Evolutionary conservation across 2,329 filamentous ascomycete species (phyloP), one percentile per base, ranked within the genome.

Genomic region (Beauveria asiatica): DNA sequence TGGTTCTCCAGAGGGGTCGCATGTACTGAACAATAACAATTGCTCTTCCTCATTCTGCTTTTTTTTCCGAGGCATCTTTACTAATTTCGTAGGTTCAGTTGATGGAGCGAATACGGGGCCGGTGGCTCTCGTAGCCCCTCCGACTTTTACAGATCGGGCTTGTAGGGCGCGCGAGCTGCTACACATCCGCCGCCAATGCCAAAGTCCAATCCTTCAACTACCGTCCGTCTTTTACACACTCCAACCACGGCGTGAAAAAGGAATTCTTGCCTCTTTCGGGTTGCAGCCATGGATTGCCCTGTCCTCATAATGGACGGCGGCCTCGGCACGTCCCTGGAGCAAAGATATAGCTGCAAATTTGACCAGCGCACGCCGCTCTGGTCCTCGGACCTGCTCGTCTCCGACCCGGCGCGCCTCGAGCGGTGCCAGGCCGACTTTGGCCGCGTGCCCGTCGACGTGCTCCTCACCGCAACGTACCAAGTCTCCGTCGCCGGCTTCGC

Each of bases 381-480:
- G 86, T 87, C 86, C 0, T 85, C 84, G 0, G 80, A 88, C 66
- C 76, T 88, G 6, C 78, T 89, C n/a, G 67, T 87, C 57, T 74
- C 78, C 41, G 75, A 79, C 64, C 78, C 75, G 3, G 64, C 73
- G 8, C 83, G 78, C 1, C 77, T 87, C 9, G 70, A 76, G 61
- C 72, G 72, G 33, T 85, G 82, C 68, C 85, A 87, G 67, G 67
- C 68, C 57, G 79, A 80, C 64, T 87, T 87, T 68, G 76, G 74
- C 57, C 62, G 67, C 8, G 79, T 82, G 1, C 84, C 83, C 41
- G 80, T 82, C 59, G 83, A 89, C 67, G 75, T 89, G 30, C 70
- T 89, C 21, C 76, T 86, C 51, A 88, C 84, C 10, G 85, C 85
- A 8, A 89, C 86, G 0, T 89, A 89, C 69, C 86, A 89, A 68